Evolutionary conservation across 305 asterid species (phyloP).

Genomic region (Fraxinus baroniana): DNA sequence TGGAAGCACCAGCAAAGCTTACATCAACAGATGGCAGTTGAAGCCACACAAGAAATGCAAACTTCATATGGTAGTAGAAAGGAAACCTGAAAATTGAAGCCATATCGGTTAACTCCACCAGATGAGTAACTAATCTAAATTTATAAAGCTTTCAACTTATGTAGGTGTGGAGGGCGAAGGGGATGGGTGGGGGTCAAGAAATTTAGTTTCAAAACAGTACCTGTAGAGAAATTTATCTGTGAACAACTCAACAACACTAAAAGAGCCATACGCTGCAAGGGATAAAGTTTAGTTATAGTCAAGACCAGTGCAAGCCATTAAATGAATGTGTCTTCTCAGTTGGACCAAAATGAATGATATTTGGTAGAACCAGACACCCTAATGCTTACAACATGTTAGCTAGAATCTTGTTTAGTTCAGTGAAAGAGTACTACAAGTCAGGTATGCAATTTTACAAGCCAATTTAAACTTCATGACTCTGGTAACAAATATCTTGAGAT

Average conservation of each 20-base stretch:
- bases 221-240: constrained; percentile 78
- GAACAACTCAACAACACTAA: constrained; percentile 63
- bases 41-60: constrained; percentile 98
- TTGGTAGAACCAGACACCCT: background rate
- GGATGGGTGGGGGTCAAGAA: background rate
- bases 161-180: background rate
- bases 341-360: background rate
- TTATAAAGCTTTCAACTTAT: constrained; percentile 12
- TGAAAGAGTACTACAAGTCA: constrained; percentile 8
- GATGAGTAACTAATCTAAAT: constrained; percentile 14
- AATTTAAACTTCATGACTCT: background rate
- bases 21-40: constrained; percentile 85
- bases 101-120: constrained; percentile 3
- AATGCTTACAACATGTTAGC: constrained; percentile 10
- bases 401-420: background rate
- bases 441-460: background rate
- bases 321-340: constrained; percentile 6
- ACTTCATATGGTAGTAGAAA: constrained; percentile 80
- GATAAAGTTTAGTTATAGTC: background rate
- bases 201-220: constrained; percentile 38
- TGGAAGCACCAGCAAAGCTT: constrained; percentile 29
- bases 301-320: constrained; percentile 22
- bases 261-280: constrained; percentile 88
- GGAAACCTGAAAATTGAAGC: constrained; percentile 65
- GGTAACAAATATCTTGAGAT: background rate